Conservation (phyloP, 345 rosid genomes). For the Citrus inodora region DNA sequence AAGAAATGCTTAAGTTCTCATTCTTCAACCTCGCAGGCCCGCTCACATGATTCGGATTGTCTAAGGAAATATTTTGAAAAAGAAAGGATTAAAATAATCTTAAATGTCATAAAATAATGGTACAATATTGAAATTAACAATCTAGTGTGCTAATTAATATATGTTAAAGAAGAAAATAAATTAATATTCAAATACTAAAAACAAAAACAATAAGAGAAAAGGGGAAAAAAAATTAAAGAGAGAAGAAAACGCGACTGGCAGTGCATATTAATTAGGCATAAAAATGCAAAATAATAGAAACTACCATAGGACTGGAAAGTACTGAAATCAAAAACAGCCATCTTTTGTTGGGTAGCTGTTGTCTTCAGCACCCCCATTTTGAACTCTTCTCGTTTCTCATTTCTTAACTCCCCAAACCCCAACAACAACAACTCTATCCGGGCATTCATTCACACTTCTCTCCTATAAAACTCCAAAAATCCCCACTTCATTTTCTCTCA, state of each 20-base stretch:
- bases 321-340: conserved; percentile 26
- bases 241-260: neutral
- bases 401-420: neutral
- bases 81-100: too few species aligned
- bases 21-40: too few species aligned
- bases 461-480: neutral
- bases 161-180: too few species aligned
- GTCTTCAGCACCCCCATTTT: conserved; percentile 59
- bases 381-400: conserved; percentile 10
- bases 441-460: neutral
- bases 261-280: neutral
- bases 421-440: neutral
- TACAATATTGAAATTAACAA: too few species aligned
- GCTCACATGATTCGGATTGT: too few species aligned
- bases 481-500: conserved; percentile 2
- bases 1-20: too few species aligned
- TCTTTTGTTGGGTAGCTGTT: conserved; percentile 49
- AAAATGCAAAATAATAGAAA: neutral
- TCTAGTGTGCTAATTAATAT: too few species aligned
- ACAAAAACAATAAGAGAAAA: too few species aligned
- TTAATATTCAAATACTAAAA: too few species aligned
- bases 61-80: too few species aligned
- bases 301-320: conserved; percentile 13
- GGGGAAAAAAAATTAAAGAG: neutral
- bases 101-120: too few species aligned